phyloP scores from a whole-genome alignment of 352 stramenopile genomes.

The Pythium myriotylum region DNA sequence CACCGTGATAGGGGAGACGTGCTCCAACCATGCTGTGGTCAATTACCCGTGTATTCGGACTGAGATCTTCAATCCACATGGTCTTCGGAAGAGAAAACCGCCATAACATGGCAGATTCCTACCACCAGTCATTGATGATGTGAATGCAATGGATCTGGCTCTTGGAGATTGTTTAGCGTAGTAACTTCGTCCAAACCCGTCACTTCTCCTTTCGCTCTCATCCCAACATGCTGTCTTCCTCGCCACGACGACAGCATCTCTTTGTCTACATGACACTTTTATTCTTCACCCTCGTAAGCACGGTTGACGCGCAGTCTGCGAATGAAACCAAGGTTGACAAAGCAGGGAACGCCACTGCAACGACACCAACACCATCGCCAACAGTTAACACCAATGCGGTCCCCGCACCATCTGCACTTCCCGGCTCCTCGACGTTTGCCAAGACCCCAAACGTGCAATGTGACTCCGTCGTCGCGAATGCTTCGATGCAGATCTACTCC shows the following conservation, averaged over 20 bases:
- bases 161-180: not conserved
- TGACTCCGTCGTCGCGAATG: constrained; percentile 41
- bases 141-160: not conserved
- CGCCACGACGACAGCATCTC: too few relatives aligned
- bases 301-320: not conserved
- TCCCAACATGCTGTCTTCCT: too few relatives aligned
- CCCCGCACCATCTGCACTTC: constrained; percentile 37
- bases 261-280: not conserved
- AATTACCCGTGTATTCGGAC: not conserved
- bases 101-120: too few relatives aligned
- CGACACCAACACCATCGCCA: not conserved
- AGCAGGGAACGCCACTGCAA: not conserved
- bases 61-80: not conserved
- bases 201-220: not conserved
- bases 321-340: not conserved
- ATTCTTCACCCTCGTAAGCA: constrained; percentile 2
- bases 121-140: not conserved
- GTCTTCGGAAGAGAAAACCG: not conserved
- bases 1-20: too few relatives aligned
- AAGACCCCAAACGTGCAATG: constrained; percentile 44
- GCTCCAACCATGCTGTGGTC: too few relatives aligned
- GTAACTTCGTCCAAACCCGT: not conserved
- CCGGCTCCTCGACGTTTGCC: constrained; percentile 51
- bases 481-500: constrained; percentile 53
- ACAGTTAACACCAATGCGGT: constrained; percentile 22